Percentiles rank a stretch among this genome's conserved stretches.
These are phyloP conservation scores for Uromyces viciae-fabae DNA, from an alignment of 1,284 basidiomycete species.

Conservation along the genomic window DNA sequence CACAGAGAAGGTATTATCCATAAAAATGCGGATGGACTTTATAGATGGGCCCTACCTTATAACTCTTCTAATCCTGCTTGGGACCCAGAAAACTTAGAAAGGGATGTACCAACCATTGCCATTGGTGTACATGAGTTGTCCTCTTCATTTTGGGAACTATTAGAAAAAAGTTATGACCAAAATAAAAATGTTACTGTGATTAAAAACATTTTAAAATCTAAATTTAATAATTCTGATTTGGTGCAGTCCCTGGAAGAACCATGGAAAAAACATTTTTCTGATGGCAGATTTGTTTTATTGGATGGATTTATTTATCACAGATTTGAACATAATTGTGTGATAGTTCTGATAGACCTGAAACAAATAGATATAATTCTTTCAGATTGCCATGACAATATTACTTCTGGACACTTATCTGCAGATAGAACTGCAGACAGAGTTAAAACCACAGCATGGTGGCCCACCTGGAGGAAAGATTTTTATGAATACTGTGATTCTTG, in stretches of 20 bases:
- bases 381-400: neutral
- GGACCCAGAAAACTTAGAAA: too few relatives aligned
- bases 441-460: neutral
- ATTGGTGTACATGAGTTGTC: too few relatives aligned
- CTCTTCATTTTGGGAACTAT: too few relatives aligned
- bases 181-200: too few relatives aligned
- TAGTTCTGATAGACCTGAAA: neutral
- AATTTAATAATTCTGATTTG: too few relatives aligned
- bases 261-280: neutral
- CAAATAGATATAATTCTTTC: neutral
- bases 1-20: neutral
- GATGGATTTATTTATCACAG: neutral
- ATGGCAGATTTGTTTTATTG: neutral
- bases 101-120: too few relatives aligned
- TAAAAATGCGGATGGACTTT: neutral
- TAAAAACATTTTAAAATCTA: too few relatives aligned
- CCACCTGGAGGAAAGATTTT: neutral
- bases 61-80: too few relatives aligned
- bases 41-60: too few relatives aligned
- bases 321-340: neutral
- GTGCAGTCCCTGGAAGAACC: neutral
- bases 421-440: constrained; percentile 17
- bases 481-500: neutral
- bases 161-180: too few relatives aligned
- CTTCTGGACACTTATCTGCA: neutral